phyloP scores from a whole-genome alignment of 1,139 yeast genomes.

The Wickerhamomyces sp. region DNA sequence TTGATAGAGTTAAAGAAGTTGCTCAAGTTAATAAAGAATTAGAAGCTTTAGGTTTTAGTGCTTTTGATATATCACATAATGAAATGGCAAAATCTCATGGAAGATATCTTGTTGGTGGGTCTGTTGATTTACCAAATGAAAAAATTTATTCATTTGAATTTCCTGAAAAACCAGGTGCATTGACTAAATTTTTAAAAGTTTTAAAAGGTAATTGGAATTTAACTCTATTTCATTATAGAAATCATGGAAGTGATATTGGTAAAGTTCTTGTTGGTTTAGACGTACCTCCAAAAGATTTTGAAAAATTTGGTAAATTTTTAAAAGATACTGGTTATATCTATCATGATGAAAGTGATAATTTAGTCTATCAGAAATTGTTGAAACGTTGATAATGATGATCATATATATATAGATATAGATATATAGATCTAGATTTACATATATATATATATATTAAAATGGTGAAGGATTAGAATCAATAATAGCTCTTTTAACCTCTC shows the following conservation, averaged over 20 bases:
- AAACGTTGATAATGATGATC: constrained; percentile 23
- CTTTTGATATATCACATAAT: constrained; percentile 81
- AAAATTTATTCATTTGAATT: constrained; percentile 81
- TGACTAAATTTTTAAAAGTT: constrained; percentile 68
- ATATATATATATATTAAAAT: too few species aligned
- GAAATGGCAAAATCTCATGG: constrained; percentile 97
- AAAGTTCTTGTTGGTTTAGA: constrained; percentile 86
- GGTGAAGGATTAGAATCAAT: too few species aligned
- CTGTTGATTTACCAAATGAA: constrained; percentile 62
- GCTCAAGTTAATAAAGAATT: constrained; percentile 38
- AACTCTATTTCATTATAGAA: constrained; percentile 91
- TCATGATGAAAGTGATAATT: constrained; percentile 77
- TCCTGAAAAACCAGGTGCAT: constrained; percentile 96
- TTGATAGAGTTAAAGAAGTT: constrained; percentile 59
- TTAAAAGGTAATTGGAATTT: constrained; percentile 83
- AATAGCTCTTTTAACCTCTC: too few species aligned
- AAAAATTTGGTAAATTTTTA: constrained; percentile 62
- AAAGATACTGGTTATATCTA: constrained; percentile 69
- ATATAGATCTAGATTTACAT: neutral
- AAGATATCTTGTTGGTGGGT: constrained; percentile 92
- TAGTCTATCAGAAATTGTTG: constrained; percentile 75
- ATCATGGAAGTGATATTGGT: constrained; percentile 93
- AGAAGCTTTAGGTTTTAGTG: constrained; percentile 52
- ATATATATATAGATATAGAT: neutral
- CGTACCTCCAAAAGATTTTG: constrained; percentile 68